These are phyloP conservation scores for Aspergillus flavus DNA, from an alignment of 2,329 filamentous ascomycete species.

Conservation along the genomic window DNA sequence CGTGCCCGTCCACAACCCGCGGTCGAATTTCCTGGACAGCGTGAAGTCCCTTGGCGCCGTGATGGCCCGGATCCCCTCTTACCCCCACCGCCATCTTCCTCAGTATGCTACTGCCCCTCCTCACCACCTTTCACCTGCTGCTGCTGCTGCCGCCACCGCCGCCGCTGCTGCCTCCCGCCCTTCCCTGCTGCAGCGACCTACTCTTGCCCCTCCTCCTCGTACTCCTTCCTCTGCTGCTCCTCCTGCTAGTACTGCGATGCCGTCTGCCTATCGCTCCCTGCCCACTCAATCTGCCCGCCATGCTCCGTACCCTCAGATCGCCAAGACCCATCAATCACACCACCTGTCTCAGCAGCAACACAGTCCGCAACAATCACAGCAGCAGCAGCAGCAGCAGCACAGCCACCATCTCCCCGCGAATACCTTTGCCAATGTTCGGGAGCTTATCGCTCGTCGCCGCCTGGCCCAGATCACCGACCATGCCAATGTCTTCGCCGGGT, in stretches of 20 bases:
- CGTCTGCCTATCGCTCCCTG: constrained; percentile 46
- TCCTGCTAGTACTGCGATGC: constrained; percentile 41
- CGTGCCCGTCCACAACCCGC: constrained; percentile 50
- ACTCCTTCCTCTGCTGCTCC: constrained; percentile 28
- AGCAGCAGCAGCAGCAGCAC: constrained; percentile 20
- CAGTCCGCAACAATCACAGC: constrained; percentile 6
- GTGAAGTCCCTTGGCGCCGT: constrained; percentile 44
- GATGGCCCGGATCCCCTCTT: constrained; percentile 29
- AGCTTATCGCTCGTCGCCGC: constrained; percentile 45
- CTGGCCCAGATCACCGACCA: constrained; percentile 49
- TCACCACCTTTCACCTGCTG: constrained; percentile 21
- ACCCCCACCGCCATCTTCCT: constrained; percentile 15
- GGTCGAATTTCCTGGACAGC: constrained; percentile 53
- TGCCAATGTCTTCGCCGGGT: constrained; percentile 48
- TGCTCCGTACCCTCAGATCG: constrained; percentile 40
- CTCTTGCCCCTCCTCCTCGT: constrained; percentile 38
- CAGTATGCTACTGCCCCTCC: constrained; percentile 15
- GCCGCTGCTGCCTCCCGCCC: constrained; percentile 28
- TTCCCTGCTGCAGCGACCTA: constrained; percentile 36
- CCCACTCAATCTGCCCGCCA: constrained; percentile 40
- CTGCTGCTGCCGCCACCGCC: constrained; percentile 17
- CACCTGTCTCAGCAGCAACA: constrained; percentile 19
- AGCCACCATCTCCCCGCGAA: constrained; percentile 37
- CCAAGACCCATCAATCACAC: constrained; percentile 35
- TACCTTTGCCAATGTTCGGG: constrained; percentile 45